Conservation (phyloP, 2,329 filamentous ascomycete species). For the Fusarium illudens region DNA sequence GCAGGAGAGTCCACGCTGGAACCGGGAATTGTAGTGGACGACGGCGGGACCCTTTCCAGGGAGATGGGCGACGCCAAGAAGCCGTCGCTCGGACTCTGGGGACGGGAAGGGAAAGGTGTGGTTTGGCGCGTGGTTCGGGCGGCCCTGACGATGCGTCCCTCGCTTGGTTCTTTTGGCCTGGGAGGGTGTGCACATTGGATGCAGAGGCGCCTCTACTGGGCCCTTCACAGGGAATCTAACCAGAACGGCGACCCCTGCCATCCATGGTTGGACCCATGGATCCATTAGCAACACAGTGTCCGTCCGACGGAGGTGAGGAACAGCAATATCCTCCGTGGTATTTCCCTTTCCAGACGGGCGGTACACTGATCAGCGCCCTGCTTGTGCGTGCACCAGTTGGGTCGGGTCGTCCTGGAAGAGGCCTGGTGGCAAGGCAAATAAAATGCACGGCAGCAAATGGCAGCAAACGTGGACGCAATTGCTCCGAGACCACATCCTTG, state of each 20-base stretch:
- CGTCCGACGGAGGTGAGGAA: slow-evolving; percentile 24
- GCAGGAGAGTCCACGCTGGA: slow-evolving; percentile 8
- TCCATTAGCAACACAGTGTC: slow-evolving; percentile 19
- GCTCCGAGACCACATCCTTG: background rate
- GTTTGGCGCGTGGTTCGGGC: slow-evolving; percentile 13
- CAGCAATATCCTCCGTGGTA: slow-evolving; percentile 27
- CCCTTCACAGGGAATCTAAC: slow-evolving; percentile 35
- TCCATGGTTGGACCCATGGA: background rate
- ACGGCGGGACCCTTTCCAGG: slow-evolving; percentile 11
- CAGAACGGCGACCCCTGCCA: slow-evolving; percentile 23
- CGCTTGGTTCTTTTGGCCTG: slow-evolving; percentile 29
- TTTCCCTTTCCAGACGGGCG: slow-evolving; percentile 33
- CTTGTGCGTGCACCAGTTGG: background rate
- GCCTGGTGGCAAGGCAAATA: background rate
- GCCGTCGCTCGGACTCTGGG: slow-evolving; percentile 32
- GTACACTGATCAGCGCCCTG: slow-evolving; percentile 6
- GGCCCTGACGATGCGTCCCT: slow-evolving; percentile 1
- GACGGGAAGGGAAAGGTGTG: slow-evolving; percentile 39
- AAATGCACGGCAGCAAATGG: too few relatives aligned
- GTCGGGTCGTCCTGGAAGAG: background rate
- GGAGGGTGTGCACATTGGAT: slow-evolving; percentile 13
- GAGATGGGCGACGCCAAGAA: slow-evolving; percentile 30
- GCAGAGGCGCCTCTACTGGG: slow-evolving; percentile 1
- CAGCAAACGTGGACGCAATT: background rate
- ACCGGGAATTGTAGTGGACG: slow-evolving; percentile 17